Conservation (phyloP, 202 grass and related monocot species). For the Digitaria exilis region DNA sequence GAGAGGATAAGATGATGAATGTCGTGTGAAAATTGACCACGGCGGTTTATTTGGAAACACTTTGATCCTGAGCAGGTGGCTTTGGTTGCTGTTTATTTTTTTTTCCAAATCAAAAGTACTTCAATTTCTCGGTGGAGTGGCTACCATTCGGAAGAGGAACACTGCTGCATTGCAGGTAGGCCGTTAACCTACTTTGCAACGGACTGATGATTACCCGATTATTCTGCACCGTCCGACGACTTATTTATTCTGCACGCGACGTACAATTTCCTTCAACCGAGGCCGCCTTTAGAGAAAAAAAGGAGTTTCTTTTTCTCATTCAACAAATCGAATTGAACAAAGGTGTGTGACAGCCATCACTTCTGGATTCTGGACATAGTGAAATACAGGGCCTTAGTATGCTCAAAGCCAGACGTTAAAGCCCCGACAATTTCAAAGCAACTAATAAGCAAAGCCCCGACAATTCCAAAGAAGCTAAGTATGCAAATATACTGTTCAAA, state of each 20-base stretch:
- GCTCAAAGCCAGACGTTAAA: background rate
- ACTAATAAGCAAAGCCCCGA: background rate
- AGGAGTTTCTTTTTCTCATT: background rate
- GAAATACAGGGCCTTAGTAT: background rate
- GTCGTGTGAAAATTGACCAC: background rate
- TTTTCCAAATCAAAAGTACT: background rate
- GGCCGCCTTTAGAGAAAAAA: background rate
- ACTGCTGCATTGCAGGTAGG: no score
- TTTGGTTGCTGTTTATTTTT: background rate
- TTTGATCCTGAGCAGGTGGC: background rate
- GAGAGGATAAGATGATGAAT: slow-evolving; percentile 6
- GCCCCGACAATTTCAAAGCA: background rate
- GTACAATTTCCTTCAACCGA: background rate
- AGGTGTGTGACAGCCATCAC: background rate
- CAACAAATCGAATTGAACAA: background rate
- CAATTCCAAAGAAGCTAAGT: background rate
- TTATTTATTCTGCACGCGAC: background rate
- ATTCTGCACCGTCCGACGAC: no score
- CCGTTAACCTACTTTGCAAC: no score
- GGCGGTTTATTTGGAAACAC: background rate
- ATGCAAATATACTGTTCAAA: background rate
- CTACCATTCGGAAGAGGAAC: background rate
- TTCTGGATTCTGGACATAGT: background rate
- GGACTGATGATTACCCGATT: no score
- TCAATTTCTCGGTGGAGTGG: background rate